Evolutionary conservation across 352 stramenopile species (phyloP).

Genomic region (Globisporangium echinulatum): DNA sequence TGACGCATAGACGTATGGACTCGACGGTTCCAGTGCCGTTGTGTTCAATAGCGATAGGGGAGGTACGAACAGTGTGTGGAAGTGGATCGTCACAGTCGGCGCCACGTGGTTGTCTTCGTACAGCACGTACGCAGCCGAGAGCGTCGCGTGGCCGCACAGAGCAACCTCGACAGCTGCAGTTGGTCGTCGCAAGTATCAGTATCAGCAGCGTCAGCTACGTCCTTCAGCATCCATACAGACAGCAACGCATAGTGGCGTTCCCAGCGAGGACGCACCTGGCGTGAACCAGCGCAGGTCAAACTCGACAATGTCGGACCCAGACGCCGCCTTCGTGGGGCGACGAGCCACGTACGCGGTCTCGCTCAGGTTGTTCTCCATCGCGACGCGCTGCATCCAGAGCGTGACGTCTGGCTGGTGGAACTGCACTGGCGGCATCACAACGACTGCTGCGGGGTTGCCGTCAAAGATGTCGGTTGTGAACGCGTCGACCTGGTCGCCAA

Average conservation of each 20-base stretch:
- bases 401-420: slow-evolving; percentile 23
- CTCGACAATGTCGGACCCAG: slow-evolving; percentile 9
- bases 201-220: too few relatives aligned
- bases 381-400: slow-evolving; percentile 73
- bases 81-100: slow-evolving; percentile 35
- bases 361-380: slow-evolving; percentile 89
- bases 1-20: too few relatives aligned
- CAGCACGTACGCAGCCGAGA: slow-evolving; percentile 79
- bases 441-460: slow-evolving; percentile 90
- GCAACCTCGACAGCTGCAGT: slow-evolving; percentile 58
- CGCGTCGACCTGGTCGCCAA: slow-evolving; percentile 42
- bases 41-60: too few relatives aligned
- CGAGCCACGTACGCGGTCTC: slow-evolving; percentile 89
- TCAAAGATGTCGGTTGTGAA: slow-evolving; percentile 61
- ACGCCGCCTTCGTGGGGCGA: neutral
- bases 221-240: too few relatives aligned
- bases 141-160: slow-evolving; percentile 90
- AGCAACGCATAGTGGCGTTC: too few relatives aligned
- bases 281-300: slow-evolving; percentile 66
- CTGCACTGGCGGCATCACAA: slow-evolving; percentile 36
- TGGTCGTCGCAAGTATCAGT: too few relatives aligned
- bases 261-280: slow-evolving; percentile 23
- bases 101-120: slow-evolving; percentile 44
- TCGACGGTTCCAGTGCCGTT: too few relatives aligned
- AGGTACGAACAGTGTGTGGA: slow-evolving; percentile 52